These are phyloP conservation scores for Thermothelomyces thermophilus DNA, from an alignment of 2,329 filamentous ascomycete genomes.

Conservation along the genomic window DNA sequence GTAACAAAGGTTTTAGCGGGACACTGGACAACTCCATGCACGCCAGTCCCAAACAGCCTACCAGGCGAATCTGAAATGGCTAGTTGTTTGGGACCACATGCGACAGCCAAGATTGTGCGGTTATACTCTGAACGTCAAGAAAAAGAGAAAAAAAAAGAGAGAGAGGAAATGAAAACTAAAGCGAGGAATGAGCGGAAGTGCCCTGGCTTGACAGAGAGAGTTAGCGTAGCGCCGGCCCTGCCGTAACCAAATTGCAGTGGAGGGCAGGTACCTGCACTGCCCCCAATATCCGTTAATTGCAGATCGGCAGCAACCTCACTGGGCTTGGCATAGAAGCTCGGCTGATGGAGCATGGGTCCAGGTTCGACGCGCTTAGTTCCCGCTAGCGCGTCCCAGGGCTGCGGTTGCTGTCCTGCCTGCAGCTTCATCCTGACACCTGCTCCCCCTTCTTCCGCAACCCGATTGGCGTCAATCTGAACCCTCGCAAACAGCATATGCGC, in stretches of 20 bases:
- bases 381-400: not conserved
- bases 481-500: no score
- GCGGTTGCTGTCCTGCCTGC: not conserved
- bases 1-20: not conserved
- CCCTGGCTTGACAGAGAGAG: no score
- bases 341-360: not conserved
- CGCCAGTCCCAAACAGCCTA: not conserved
- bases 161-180: no score
- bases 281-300: no score
- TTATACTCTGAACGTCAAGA: not conserved
- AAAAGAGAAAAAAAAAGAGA: no score
- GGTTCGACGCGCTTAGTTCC: not conserved
- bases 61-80: not conserved
- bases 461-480: not conserved
- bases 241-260: not conserved
- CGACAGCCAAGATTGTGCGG: not conserved
- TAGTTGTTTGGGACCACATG: not conserved
- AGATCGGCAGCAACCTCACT: not conserved
- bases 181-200: no score
- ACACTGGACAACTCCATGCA: not conserved
- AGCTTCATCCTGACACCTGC: not conserved
- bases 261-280: not conserved
- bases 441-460: no score
- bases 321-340: not conserved
- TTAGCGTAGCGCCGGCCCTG: not conserved